Evolutionary conservation across 2,329 filamentous ascomycete genomes (phyloP).

Genomic region (Exutisphaerella laricina): DNA sequence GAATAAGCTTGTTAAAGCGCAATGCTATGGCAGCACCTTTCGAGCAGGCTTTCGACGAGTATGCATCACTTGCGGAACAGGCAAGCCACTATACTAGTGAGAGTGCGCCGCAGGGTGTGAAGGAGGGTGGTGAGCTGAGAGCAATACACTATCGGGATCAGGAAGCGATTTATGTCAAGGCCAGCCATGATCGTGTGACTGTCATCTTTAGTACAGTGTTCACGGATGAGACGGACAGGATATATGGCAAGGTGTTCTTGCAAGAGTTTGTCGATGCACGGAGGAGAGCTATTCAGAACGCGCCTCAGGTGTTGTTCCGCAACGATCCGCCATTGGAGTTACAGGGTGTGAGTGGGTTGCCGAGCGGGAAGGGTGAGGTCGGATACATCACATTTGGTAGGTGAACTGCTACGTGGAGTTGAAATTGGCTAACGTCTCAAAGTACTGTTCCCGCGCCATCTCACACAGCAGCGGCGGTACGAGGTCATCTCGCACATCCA

Average conservation of each 20-base stretch:
- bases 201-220: slow-evolving; percentile 99
- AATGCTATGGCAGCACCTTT: slow-evolving; percentile 99
- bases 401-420: slow-evolving; percentile 19
- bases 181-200: slow-evolving; percentile 92
- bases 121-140: slow-evolving; percentile 87
- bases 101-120: slow-evolving; percentile 82
- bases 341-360: slow-evolving; percentile 77
- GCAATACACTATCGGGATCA: slow-evolving; percentile 98
- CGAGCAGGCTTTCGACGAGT: slow-evolving; percentile 92
- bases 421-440: slow-evolving; percentile 18
- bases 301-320: slow-evolving; percentile 92
- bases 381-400: slow-evolving; percentile 97
- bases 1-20: slow-evolving; percentile 88
- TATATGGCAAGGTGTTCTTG: slow-evolving; percentile 97
- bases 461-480: slow-evolving; percentile 81
- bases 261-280: slow-evolving; percentile 98
- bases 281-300: slow-evolving; percentile 93
- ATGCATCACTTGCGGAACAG: slow-evolving; percentile 78
- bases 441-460: slow-evolving; percentile 94
- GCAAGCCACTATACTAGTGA: slow-evolving; percentile 90
- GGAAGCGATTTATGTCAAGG: slow-evolving; percentile 98
- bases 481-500: slow-evolving; percentile 99
- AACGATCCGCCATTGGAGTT: slow-evolving; percentile 92
- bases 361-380: slow-evolving; percentile 73
- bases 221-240: slow-evolving; percentile 91